Evolutionary conservation across 83 land plant species (phyloP), one percentile per base, ranked within the genome.

Genomic region (Larix sibirica): DNA sequence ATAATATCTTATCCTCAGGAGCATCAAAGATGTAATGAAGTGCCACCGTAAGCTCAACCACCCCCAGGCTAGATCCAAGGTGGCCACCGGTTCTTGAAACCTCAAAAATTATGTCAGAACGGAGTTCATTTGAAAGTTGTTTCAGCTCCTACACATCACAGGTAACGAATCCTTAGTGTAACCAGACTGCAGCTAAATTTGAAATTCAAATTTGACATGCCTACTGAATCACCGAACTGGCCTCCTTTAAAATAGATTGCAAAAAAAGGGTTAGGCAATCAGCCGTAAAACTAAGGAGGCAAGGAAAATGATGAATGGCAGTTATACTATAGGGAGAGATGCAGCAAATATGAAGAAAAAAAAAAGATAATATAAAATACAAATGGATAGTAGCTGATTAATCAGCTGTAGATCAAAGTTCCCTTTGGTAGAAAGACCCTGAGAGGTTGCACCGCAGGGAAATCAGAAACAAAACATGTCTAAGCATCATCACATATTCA

Each of bases 1-100:
- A 93, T 0, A 93, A 79, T 56, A 93, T 91, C 85, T 67, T 88
- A 70, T 93, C 95, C 77, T 91, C 86, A 31, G 95, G 95, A 20
- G 88, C 69, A 80, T 91, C 90, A 80, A 93, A 93, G 26, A 93
- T 92, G 73, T 91, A 90, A 62, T 93, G 95, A 76, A 93, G 92
- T 28, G 94, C 95, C 74, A 93, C 94, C 4, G 95, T 93, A 18
- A 93, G 86, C 83, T 93, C 95, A 3, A 93, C 85, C 6, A 93
- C 94, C 20, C 95, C 95, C 31, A 93, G 92, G 82, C 94, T 91
- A 2, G 95, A 89, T 31, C 94, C 94, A 68, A 93, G 86, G 69
- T 93, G 95, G 10, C 94, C 94, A 24, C 95, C 94, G 28, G 95
- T 93, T 60, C 87, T 91, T 0, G 94, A 91, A 63, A 93, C 94